A percentile compares a stretch with the other conserved stretches of the same genome.
These are phyloP conservation scores for Nemophila menziesii DNA, from an alignment of 257 asterid species.

Conservation along the genomic window DNA sequence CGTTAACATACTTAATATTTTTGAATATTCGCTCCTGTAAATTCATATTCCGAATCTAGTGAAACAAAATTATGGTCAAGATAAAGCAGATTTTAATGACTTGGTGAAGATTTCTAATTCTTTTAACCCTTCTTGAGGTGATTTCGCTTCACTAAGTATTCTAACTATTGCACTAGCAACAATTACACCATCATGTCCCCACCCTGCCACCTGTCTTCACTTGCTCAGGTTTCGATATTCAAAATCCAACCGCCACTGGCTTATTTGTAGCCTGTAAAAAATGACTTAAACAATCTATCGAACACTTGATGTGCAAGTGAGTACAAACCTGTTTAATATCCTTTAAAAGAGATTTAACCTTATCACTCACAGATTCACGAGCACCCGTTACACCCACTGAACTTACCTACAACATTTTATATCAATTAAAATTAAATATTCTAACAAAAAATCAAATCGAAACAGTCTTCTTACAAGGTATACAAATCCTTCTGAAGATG, in stretches of 20 bases:
- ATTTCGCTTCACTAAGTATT: constrained; percentile 60
- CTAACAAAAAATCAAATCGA: neutral
- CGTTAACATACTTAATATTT: too few species aligned
- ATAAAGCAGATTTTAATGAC: constrained; percentile 50
- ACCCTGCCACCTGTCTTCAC: constrained; percentile 69
- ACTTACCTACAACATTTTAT: constrained; percentile 45
- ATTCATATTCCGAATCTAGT: neutral
- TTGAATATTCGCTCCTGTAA: too few species aligned
- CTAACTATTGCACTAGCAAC: constrained; percentile 80
- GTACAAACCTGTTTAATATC: constrained; percentile 68
- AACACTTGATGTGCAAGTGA: too few species aligned
- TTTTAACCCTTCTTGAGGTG: constrained; percentile 72
- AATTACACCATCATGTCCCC: constrained; percentile 96
- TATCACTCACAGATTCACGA: constrained; percentile 51
- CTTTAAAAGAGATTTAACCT: constrained; percentile 55
- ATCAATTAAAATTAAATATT: neutral
- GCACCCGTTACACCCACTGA: constrained; percentile 88
- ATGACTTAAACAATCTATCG: too few species aligned
- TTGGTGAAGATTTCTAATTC: constrained; percentile 54
- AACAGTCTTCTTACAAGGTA: constrained; percentile 56
- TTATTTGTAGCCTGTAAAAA: constrained; percentile 50
- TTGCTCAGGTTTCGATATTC: constrained; percentile 80
- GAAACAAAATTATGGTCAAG: neutral
- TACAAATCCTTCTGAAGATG: constrained; percentile 75
- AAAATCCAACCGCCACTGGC: constrained; percentile 88